Evolutionary conservation across 2,329 filamentous ascomycete genomes (phyloP).

Genomic region (Colletotrichum echinochloae): DNA sequence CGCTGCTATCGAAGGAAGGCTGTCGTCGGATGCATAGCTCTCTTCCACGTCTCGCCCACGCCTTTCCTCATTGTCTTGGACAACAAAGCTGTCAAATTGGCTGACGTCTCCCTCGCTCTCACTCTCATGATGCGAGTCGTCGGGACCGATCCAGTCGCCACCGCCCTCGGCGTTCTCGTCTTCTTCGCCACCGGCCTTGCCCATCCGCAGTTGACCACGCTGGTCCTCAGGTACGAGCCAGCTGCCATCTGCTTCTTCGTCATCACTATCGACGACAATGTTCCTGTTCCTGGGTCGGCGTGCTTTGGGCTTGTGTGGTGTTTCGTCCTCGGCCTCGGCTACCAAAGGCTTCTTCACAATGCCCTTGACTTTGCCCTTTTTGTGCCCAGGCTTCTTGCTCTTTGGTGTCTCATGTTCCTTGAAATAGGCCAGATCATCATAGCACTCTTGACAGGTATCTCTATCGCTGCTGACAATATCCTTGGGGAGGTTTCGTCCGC

Average conservation of each 20-base stretch:
- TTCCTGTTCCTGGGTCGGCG: constrained; percentile 62
- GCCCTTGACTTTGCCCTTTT: constrained; percentile 47
- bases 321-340: constrained; percentile 25
- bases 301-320: constrained; percentile 43
- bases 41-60: constrained; percentile 49
- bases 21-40: constrained; percentile 49
- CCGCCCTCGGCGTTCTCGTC: constrained; percentile 91
- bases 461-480: constrained; percentile 56
- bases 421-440: constrained; percentile 77
- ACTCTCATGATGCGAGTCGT: constrained; percentile 72
- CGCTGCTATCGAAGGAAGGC: constrained; percentile 53
- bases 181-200: constrained; percentile 84
- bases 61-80: constrained; percentile 60
- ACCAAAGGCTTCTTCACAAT: constrained; percentile 42
- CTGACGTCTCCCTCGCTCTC: constrained; percentile 67
- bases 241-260: constrained; percentile 77
- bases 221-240: constrained; percentile 83
- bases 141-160: constrained; percentile 80
- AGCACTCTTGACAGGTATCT: constrained; percentile 78
- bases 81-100: constrained; percentile 67
- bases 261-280: constrained; percentile 74
- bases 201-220: constrained; percentile 70
- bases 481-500: constrained; percentile 74
- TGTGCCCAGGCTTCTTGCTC: constrained; percentile 56
- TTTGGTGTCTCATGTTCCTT: constrained; percentile 59